These are phyloP conservation scores for Teunomyces pallodes DNA, from an alignment of 805 yeast species.

Conservation along the genomic window DNA sequence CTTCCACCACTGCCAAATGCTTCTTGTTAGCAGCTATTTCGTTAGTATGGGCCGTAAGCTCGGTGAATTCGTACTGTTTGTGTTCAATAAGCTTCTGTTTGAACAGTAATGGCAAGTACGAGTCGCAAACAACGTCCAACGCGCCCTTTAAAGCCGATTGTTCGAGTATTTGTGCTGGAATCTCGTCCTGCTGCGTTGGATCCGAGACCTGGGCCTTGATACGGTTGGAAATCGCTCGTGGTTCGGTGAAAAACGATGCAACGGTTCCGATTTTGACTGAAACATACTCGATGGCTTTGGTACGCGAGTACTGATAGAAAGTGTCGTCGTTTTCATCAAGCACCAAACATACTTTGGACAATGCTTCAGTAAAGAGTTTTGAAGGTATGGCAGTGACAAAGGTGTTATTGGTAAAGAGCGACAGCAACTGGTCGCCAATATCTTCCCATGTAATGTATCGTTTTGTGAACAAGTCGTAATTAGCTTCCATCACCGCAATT, in stretches of 20 bases:
- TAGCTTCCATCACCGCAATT: conserved; percentile 30
- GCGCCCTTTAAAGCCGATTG: conserved; percentile 40
- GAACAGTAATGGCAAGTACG: conserved; percentile 35
- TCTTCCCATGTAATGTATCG: conserved; percentile 44
- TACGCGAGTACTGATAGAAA: conserved; percentile 41
- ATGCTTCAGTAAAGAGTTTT: conserved; percentile 2
- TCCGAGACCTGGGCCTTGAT: not conserved
- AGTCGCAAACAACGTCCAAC: conserved; percentile 45
- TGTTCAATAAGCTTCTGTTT: conserved; percentile 17
- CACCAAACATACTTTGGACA: conserved; percentile 24
- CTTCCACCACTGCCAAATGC: conserved; percentile 23
- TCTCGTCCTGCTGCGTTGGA: conserved; percentile 14
- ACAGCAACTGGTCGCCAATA: conserved; percentile 34
- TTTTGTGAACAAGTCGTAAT: conserved; percentile 21
- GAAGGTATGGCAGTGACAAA: conserved; percentile 26
- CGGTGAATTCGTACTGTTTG: conserved; percentile 19
- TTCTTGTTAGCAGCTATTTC: conserved; percentile 17
- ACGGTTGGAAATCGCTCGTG: not conserved
- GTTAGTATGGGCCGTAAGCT: conserved; percentile 16
- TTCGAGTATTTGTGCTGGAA: conserved; percentile 33
- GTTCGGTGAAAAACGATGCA: not conserved
- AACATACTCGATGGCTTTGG: conserved; percentile 38
- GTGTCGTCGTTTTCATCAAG: conserved; percentile 32
- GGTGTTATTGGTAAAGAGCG: conserved; percentile 26
- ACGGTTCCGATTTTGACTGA: conserved; percentile 29